Base-by-base conservation (phyloP, 2,329 filamentous ascomycete genomes). In the Diplocarpon mali region DNA sequence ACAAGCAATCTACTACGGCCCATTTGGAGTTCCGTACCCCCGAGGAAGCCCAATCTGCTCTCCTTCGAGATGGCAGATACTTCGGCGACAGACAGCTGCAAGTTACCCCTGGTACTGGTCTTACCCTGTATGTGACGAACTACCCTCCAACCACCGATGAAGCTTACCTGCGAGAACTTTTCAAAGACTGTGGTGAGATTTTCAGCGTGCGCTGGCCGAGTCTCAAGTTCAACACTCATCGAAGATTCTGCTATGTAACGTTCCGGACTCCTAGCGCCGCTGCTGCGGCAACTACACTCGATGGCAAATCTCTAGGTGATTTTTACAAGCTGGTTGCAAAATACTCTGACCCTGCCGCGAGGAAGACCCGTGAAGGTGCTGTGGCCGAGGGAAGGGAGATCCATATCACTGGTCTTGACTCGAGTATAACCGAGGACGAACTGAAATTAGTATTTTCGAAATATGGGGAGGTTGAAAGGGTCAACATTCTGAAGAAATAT, bases 161-260 rank as follows among this genome's bases (percentile, higher is more conserved):
- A 54, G 64, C 67, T 2, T 85, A 77, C 56, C 73, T 92, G 16
- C 75, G 76, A 34, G 64, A 75, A 30, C 65, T 90, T 2, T 90
- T 90, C 64, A 71, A 73, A 48, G 70, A 76, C 46, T 90, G 81
- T 57, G 92, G 92, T 35, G 78, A 90, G 35, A 80, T 98, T 44
- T 71, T 94, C 44, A 85, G 82, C 57, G 74, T 96, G 42, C 82
- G 92, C 16, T 92, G 92, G 66, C 92, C 92, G 2, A 95, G 87
- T 45, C 75, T 98, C 41, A 93, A 93, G 62, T 88, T 75, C 63
- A 90, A 95, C 58, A 81, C 83, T 1, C 81, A 85, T 55, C 85
- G 92, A 28, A 83, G 92, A 17, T 98, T 98, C 67, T 95, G 89
- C 68, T 98, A 98, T 63, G 73, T 95, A 6, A 86, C 93, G n/a